These are phyloP conservation scores for Cercophora sp. DNA, from an alignment of 495 filamentous ascomycete species.

Conservation along the genomic window DNA sequence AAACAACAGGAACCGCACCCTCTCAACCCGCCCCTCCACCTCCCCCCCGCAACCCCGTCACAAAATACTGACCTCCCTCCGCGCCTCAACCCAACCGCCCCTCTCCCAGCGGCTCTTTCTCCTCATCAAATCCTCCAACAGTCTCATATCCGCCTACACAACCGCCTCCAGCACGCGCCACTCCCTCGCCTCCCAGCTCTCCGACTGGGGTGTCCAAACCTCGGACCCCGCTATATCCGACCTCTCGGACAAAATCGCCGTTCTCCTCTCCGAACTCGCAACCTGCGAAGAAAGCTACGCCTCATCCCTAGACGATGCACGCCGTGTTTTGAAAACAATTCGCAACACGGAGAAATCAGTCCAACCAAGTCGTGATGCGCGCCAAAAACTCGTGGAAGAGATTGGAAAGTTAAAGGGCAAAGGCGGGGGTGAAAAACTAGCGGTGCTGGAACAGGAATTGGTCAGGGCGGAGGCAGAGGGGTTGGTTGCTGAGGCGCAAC, in stretches of 20 bases:
- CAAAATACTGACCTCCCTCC: slow-evolving; percentile 72
- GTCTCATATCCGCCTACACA: slow-evolving; percentile 77
- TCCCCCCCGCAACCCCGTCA: slow-evolving; percentile 65
- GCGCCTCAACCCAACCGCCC: slow-evolving; percentile 76
- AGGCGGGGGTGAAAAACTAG: slow-evolving; percentile 70
- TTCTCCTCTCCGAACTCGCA: slow-evolving; percentile 83
- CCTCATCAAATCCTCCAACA: slow-evolving; percentile 88
- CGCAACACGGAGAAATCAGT: slow-evolving; percentile 88
- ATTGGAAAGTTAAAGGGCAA: slow-evolving; percentile 84
- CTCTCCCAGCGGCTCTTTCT: slow-evolving; percentile 79
- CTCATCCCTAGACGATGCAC: slow-evolving; percentile 77
- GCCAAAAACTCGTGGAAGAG: slow-evolving; percentile 81
- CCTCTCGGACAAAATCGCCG: slow-evolving; percentile 89
- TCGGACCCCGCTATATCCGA: slow-evolving; percentile 82
- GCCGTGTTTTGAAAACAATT: slow-evolving; percentile 78
- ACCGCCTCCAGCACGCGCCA: slow-evolving; percentile 74
- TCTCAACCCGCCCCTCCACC: slow-evolving; percentile 40
- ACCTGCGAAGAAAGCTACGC: slow-evolving; percentile 89
- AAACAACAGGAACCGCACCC: slow-evolving; percentile 51
- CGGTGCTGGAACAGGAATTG: slow-evolving; percentile 89
- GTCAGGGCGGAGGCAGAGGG: slow-evolving; percentile 93
- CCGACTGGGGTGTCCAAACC: slow-evolving; percentile 91
- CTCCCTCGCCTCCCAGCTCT: slow-evolving; percentile 83
- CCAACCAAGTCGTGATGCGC: slow-evolving; percentile 84
- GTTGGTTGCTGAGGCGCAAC: slow-evolving; percentile 91